These are phyloP conservation scores for Coleophoma cylindrospora DNA, from an alignment of 2,329 filamentous ascomycete genomes.

Conservation along the genomic window DNA sequence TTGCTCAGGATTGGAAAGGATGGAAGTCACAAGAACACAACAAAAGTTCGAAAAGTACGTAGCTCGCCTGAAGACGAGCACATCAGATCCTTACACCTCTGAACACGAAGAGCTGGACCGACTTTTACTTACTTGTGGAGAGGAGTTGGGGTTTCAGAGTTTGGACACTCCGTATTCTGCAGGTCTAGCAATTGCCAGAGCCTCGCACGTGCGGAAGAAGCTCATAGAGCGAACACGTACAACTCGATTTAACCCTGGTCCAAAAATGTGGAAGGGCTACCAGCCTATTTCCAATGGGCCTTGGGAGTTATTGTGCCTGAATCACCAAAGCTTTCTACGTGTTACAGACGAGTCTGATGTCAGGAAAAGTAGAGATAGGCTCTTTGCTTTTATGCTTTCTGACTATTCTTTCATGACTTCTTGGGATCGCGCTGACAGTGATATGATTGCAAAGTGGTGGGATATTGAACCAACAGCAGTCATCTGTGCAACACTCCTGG, in stretches of 20 bases:
- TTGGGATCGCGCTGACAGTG: constrained; percentile 12
- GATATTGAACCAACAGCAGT: constrained; percentile 13
- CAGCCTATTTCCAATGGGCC: constrained; percentile 9
- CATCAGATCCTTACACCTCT: constrained; percentile 7
- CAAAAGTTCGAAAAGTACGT: constrained; percentile 12
- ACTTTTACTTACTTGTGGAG: constrained; percentile 6
- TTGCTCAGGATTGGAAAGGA: constrained; percentile 3
- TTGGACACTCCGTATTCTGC: constrained; percentile 3
- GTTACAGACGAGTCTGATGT: constrained; percentile 9
- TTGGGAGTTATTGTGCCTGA: constrained; percentile 13
- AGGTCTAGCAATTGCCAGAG: constrained; percentile 7
- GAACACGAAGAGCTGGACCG: constrained; percentile 12
- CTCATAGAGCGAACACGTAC: constrained; percentile 7
- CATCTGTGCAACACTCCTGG: constrained; percentile 11
- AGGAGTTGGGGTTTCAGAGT: constrained; percentile 8
- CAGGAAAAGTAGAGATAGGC: constrained; percentile 7
- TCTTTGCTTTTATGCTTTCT: constrained; percentile 11
- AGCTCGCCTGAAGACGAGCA: constrained; percentile 8
- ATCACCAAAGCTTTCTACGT: constrained; percentile 10
- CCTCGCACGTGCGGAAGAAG: constrained; percentile 5
- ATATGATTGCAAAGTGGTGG: constrained; percentile 14
- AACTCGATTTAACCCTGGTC: constrained; percentile 10
- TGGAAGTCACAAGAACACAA: constrained; percentile 7
- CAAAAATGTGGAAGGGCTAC: constrained; percentile 6
- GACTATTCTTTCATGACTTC: constrained; percentile 15